A percentile compares a stretch with the other conserved stretches of the same genome.
Evolutionary conservation across 371 early-diverging fungal species (phyloP).

Genomic region (Rhizopus delemar): DNA sequence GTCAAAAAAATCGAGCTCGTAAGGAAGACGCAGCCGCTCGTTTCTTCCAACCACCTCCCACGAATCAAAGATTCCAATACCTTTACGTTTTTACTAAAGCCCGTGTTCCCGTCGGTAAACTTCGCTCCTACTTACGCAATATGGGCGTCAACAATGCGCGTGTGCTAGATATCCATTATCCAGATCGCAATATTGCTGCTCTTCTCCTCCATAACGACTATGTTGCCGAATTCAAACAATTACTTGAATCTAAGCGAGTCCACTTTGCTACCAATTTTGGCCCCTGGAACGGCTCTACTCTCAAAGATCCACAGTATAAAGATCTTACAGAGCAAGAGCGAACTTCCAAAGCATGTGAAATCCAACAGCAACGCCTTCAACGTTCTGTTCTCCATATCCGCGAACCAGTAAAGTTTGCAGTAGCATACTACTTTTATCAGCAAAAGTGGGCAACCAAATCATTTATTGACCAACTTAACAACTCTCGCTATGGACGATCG

Average conservation of each 20-base stretch:
- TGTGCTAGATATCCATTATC: conserved; percentile 15
- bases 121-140: background rate
- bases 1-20: too few relatives aligned
- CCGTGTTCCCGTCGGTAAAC: conserved; percentile 5
- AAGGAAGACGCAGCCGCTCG: conserved; percentile 12
- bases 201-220: conserved; percentile 14
- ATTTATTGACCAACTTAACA: background rate
- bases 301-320: conserved; percentile 4
- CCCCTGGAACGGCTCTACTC: background rate
- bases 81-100: conserved; percentile 12
- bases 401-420: background rate
- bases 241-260: background rate
- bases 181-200: conserved; percentile 2
- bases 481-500: too few relatives aligned
- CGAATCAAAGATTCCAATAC: conserved; percentile 18
- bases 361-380: background rate
- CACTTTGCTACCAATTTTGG: background rate
- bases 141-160: conserved; percentile 3
- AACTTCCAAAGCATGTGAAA: background rate
- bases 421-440: conserved; percentile 12
- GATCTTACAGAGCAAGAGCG: conserved; percentile 2
- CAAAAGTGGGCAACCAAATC: background rate
- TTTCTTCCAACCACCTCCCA: conserved; percentile 4
- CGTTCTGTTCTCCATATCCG: conserved; percentile 2
- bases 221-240: background rate